A percentile compares a stretch with the other conserved stretches of the same genome.
Conservation (phyloP, 371 early-diverging fungal genomes). For the Blastocladiella emersonii region DNA sequence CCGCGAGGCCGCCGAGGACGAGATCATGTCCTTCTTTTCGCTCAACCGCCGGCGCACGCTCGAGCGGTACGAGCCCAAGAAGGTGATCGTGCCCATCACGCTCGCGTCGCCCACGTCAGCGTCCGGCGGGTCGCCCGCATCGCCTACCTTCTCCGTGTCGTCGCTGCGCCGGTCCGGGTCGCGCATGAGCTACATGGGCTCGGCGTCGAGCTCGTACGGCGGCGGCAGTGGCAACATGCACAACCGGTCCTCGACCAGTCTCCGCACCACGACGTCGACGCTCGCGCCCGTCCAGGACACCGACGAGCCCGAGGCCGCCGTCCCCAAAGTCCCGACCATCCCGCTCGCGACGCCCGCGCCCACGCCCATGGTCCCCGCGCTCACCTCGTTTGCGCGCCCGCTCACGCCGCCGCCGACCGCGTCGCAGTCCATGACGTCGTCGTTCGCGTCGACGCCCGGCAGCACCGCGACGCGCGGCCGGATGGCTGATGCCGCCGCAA, state of each 20-base stretch:
- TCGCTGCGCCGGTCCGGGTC: neutral
- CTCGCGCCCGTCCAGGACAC: no score
- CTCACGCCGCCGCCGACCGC: no score
- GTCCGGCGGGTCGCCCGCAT: neutral
- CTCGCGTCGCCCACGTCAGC: neutral
- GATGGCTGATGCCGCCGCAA: no score
- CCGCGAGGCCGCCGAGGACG: neutral
- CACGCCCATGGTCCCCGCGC: no score
- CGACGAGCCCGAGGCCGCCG: no score
- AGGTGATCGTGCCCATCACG: neutral
- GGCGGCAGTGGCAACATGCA: neutral
- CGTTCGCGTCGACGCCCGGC: no score
- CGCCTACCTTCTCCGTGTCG: neutral
- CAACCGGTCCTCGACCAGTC: neutral
- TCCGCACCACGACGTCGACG: no score
- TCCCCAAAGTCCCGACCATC: no score
- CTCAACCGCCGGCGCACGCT: neutral
- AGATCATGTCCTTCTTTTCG: neutral
- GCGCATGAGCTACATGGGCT: neutral
- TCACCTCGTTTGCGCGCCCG: no score
- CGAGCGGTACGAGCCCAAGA: constrained; percentile 2
- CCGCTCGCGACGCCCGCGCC: no score
- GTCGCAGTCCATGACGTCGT: no score
- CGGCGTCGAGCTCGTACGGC: neutral
- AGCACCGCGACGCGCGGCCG: no score